Conservation (phyloP, 192 early-diverging fungal genomes). For the Backusella circina region DNA sequence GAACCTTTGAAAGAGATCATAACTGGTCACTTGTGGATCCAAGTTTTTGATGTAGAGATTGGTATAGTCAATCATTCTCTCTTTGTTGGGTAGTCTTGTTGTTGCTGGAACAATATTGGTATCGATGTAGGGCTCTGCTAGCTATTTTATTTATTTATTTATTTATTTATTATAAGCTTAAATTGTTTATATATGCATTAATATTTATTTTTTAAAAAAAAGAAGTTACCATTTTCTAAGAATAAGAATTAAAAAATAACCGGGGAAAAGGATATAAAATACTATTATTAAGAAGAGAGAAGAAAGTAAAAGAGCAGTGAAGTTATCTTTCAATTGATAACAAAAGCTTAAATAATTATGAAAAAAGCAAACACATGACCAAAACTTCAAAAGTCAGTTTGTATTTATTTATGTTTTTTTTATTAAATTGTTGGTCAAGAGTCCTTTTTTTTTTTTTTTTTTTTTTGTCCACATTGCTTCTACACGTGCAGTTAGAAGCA, state of each 20-base stretch:
- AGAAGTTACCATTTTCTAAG: background rate
- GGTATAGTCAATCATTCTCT: constrained; percentile 39
- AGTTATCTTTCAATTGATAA: background rate
- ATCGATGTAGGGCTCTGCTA: background rate
- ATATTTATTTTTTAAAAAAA: background rate
- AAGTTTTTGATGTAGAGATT: constrained; percentile 98
- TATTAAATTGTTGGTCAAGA: background rate
- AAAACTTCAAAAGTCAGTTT: background rate
- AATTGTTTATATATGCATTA: background rate
- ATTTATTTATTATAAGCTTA: background rate
- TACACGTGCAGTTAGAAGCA: background rate
- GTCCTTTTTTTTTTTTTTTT: background rate
- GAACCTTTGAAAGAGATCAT: constrained; percentile 91
- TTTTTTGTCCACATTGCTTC: background rate
- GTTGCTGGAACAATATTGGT: background rate
- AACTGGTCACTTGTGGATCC: constrained; percentile 87
- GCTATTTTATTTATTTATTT: background rate
- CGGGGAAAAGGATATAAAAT: background rate
- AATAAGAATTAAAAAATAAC: background rate
- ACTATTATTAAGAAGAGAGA: no score
- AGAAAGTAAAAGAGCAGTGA: background rate
- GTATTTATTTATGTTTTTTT: background rate
- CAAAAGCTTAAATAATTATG: background rate
- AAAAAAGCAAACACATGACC: background rate
- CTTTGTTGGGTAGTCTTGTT: background rate